phyloP scores from a whole-genome alignment of 306 rosid genomes.

The Luffa aegyptiaca region DNA sequence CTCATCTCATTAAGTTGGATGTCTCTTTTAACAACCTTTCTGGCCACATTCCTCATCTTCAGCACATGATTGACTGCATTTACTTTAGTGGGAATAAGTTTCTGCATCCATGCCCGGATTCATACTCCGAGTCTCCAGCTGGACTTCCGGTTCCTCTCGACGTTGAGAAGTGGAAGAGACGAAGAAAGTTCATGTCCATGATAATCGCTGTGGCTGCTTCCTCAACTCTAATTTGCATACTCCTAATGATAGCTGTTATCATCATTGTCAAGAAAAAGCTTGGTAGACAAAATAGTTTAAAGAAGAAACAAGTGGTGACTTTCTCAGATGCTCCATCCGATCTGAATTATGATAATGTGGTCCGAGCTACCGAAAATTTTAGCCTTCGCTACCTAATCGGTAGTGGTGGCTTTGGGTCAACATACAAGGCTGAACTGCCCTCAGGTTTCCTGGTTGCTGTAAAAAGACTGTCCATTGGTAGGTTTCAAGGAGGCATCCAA shows the following conservation, averaged over 20 bases:
- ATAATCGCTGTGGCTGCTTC: neutral
- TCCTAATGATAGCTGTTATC: neutral
- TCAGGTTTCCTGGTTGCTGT: conserved; percentile 54
- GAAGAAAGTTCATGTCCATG: neutral
- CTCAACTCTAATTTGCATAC: neutral
- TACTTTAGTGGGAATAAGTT: conserved; percentile 16
- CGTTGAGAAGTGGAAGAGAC: neutral
- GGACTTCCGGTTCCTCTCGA: conserved; percentile 6
- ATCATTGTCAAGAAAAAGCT: neutral
- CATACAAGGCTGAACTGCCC: conserved; percentile 58
- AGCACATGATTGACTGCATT: conserved; percentile 19
- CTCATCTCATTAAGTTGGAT: conserved; percentile 10
- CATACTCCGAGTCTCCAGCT: neutral
- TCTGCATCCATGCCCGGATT: conserved; percentile 16
- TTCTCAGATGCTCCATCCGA: conserved; percentile 38
- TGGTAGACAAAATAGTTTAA: conserved; percentile 16
- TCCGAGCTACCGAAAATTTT: conserved; percentile 46
- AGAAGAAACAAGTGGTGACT: conserved; percentile 4
- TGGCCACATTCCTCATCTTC: conserved; percentile 16
- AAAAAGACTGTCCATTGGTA: conserved; percentile 51
- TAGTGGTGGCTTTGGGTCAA: conserved; percentile 61
- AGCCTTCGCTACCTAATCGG: conserved; percentile 54
- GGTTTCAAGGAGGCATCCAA: conserved; percentile 63
- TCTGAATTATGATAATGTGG: conserved; percentile 42
- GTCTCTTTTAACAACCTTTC: conserved; percentile 20